Base-by-base conservation (phyloP, 805 yeast species). In the Candida maesae region DNA sequence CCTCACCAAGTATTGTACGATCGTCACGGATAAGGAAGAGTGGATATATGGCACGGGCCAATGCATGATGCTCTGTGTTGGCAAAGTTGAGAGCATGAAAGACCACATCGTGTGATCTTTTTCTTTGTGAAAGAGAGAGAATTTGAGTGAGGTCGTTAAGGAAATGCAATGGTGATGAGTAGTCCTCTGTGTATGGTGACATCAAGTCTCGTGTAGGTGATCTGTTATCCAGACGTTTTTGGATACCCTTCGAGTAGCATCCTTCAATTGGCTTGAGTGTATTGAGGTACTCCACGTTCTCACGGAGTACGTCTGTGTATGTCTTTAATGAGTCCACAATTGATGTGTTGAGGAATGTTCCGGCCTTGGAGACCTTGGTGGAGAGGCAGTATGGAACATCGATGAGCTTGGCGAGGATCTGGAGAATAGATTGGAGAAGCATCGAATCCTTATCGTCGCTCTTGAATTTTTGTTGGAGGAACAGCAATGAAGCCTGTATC, bases 31-130 rank as follows among this genome's bases (percentile, higher is more conserved):
- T 65, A 18, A 82, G 62, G 51, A 74, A 79, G 17, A 81, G 61
- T 40, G 82, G 86, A 50, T 80, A 72, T 10, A 80, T 51, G 2
- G 84, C 84, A 44, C 90, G 68, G 2, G 81, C 71, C n/a, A 84
- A 36, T 2, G 64, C 65, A 50, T 67, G 71, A 35, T 66, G 71
- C 5, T 49, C 38, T 2, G 51, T 38, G 31, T 63, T 56, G 28
- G 65, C 61, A 48, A 68, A 67, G 39, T 59, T 59, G 13, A 44
- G 38, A 0, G 66, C 62, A 46, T 60, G 66, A 28, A 58, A 59
- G 3, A 57, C 41, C 6, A 61, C 46, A 40, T 67, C 71, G 10
- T 52, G 26, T 0, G 60, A 49, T 18, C 63, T 58, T 2, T 49
- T 35, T 6, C 66, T 62, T 8, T 60, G 42, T 8, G 57, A 39